Percentiles rank a stretch among this genome's conserved stretches.
phyloP scores from a whole-genome alignment of 495 filamentous ascomycete species.

The Podospora comata region DNA sequence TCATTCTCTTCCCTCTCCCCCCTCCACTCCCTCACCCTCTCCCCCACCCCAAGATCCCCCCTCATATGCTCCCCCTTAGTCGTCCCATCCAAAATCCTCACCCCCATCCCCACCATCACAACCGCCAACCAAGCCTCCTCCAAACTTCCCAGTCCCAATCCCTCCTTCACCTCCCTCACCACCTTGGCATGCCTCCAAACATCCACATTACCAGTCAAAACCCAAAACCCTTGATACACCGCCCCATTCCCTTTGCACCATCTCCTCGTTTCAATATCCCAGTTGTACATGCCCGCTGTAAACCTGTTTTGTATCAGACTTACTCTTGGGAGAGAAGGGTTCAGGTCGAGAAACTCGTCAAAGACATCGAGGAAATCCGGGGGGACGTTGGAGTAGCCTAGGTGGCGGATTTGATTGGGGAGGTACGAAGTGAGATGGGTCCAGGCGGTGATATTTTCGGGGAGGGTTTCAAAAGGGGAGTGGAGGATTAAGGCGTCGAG shows the following conservation, averaged over 20 bases:
- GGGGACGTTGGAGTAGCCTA: conserved; percentile 72
- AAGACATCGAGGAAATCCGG: conserved; percentile 54
- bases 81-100: conserved; percentile 68
- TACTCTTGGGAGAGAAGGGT: conserved; percentile 15
- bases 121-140: conserved; percentile 64
- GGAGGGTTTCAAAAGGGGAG: conserved; percentile 56
- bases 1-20: conserved; percentile 36
- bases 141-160: conserved; percentile 41
- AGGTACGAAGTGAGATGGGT: conserved; percentile 55
- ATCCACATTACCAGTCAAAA: conserved; percentile 64
- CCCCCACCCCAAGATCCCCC: conserved; percentile 58
- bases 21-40: conserved; percentile 48
- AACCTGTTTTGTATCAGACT: conserved; percentile 73
- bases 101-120: conserved; percentile 55
- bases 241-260: conserved; percentile 61
- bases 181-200: conserved; percentile 50
- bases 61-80: conserved; percentile 61
- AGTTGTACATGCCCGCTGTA: conserved; percentile 55
- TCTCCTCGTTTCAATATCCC: conserved; percentile 57
- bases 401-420: conserved; percentile 55
- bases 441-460: conserved; percentile 60
- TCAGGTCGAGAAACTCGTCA: not conserved
- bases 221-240: conserved; percentile 78
- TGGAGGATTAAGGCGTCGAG: conserved; percentile 74
- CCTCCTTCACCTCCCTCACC: conserved; percentile 51